phyloP scores from a whole-genome alignment of 1,284 basidiomycete genomes.

The Sporisorium iseilematis-ciliati region DNA sequence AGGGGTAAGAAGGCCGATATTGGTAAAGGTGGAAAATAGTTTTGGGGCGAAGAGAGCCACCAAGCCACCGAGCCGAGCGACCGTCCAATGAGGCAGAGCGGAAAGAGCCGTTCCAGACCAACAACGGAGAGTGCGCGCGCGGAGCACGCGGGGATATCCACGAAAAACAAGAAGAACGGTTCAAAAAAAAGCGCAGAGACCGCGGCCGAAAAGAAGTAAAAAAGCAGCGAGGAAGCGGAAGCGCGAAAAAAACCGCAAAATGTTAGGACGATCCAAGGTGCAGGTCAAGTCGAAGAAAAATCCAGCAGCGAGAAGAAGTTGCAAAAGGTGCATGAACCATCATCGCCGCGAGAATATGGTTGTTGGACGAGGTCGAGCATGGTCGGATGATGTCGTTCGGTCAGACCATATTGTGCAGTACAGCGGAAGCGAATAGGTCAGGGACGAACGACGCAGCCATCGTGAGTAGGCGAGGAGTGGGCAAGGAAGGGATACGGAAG shows the following conservation, averaged over 20 bases:
- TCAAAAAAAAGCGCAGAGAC: neutral
- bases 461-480: neutral
- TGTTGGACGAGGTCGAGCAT: neutral
- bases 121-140: constrained; percentile 12
- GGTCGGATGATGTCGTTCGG: too few species aligned
- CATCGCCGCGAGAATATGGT: neutral
- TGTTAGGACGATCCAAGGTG: constrained; percentile 21
- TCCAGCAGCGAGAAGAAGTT: neutral
- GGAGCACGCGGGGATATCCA: constrained; percentile 39
- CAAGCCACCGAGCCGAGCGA: neutral
- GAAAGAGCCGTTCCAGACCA: constrained; percentile 26
- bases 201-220: constrained; percentile 6
- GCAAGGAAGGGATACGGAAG: neutral
- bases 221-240: too few species aligned
- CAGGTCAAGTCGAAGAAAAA: neutral
- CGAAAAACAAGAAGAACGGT: neutral
- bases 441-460: too few species aligned
- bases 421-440: too few species aligned
- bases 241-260: neutral
- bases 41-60: neutral
- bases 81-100: constrained; percentile 21
- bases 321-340: neutral
- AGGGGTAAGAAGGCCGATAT: constrained; percentile 1
- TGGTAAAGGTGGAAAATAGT: constrained; percentile 2
- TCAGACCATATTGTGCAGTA: too few species aligned